A percentile compares a stretch with the other conserved stretches of the same genome.
These are phyloP conservation scores for Dothideomycetidae sp. DNA, from an alignment of 2,329 filamentous ascomycete species.

Conservation along the genomic window DNA sequence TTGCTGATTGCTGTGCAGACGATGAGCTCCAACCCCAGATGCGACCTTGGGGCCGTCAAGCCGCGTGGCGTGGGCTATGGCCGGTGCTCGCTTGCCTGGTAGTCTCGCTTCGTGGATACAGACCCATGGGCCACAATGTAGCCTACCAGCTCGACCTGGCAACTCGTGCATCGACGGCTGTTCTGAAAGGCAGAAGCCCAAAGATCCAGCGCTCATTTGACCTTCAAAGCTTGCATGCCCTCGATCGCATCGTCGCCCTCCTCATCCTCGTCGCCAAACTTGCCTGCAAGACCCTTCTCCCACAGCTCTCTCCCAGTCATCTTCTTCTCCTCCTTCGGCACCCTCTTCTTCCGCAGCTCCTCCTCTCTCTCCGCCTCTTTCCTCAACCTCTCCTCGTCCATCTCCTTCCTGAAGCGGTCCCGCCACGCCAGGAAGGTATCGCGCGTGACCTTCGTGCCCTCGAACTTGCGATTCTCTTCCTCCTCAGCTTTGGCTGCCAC, in stretches of 20 bases:
- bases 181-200: too few species aligned
- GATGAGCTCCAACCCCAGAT: too few species aligned
- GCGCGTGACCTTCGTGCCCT: slow-evolving; percentile 74
- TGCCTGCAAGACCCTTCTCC: slow-evolving; percentile 40
- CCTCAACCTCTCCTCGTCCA: slow-evolving; percentile 53
- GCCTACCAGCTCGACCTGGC: too few species aligned
- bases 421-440: slow-evolving; percentile 79
- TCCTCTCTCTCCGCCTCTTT: slow-evolving; percentile 51
- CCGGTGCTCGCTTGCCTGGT: too few species aligned
- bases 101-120: too few species aligned
- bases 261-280: slow-evolving; percentile 52
- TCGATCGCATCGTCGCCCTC: slow-evolving; percentile 46
- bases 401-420: slow-evolving; percentile 61
- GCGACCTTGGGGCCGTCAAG: too few species aligned
- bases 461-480: slow-evolving; percentile 93
- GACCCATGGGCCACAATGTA: too few species aligned
- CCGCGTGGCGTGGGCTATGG: too few species aligned
- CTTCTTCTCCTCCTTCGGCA: slow-evolving; percentile 54
- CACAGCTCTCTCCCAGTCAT: slow-evolving; percentile 47
- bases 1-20: too few species aligned
- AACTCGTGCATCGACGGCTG: too few species aligned
- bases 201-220: slow-evolving; percentile 31
- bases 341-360: slow-evolving; percentile 45
- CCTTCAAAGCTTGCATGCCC: slow-evolving; percentile 56
- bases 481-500: slow-evolving; percentile 54